Conservation (phyloP, 305 asterid genomes). For the Fraxinus dipetala region DNA sequence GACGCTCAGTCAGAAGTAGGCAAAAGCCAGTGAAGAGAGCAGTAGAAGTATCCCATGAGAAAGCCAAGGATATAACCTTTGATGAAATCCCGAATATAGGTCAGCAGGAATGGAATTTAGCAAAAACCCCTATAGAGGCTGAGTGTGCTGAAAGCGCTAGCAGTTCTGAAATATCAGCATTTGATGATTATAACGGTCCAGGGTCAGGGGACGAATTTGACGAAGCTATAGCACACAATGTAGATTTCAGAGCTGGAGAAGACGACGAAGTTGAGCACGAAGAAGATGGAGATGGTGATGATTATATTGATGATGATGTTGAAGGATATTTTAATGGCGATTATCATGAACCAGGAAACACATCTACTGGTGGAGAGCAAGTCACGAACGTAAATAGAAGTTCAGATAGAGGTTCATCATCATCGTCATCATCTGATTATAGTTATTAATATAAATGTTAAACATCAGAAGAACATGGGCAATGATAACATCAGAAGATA, state of each 20-base stretch:
- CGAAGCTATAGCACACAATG: constrained; percentile 29
- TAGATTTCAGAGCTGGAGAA: constrained; percentile 17
- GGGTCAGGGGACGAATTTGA: constrained; percentile 44
- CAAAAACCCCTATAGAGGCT: constrained; percentile 34
- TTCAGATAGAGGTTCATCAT: constrained; percentile 47
- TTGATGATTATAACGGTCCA: constrained; percentile 41
- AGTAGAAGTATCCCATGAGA: constrained; percentile 5
- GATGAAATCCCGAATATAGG: constrained; percentile 28
- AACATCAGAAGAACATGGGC: neutral
- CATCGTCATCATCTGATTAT: constrained; percentile 47
- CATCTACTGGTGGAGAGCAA: constrained; percentile 29
- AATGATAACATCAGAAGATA: neutral
- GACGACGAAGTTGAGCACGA: constrained; percentile 22
- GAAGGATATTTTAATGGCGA: constrained; percentile 19
- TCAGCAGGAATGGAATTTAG: constrained; percentile 40
- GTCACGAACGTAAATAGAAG: constrained; percentile 34
- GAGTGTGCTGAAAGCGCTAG: constrained; percentile 42
- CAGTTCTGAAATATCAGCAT: constrained; percentile 59
- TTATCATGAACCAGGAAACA: constrained; percentile 29
- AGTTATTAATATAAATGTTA: constrained; percentile 37
- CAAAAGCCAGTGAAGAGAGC: constrained; percentile 38
- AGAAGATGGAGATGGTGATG: constrained; percentile 29
- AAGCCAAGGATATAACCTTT: constrained; percentile 4
- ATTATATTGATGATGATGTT: constrained; percentile 22
- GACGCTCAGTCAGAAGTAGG: constrained; percentile 39